phyloP scores from a whole-genome alignment of 2,329 filamentous ascomycete species.

The Stagonosporopsis tanaceti region DNA sequence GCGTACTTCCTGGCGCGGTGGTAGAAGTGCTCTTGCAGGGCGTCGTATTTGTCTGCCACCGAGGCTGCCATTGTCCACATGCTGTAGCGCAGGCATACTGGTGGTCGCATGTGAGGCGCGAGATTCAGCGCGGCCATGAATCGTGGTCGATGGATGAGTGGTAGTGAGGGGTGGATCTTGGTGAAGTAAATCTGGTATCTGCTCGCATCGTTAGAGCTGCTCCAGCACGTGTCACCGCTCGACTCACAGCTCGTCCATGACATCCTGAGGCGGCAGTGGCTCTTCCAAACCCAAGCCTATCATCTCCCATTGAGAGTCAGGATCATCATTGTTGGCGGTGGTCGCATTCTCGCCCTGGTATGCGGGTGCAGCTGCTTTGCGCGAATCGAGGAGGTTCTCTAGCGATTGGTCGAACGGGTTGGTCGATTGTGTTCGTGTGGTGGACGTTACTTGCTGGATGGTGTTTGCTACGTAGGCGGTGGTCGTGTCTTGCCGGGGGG shows the following conservation, averaged over 20 bases:
- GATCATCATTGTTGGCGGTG: constrained; percentile 29
- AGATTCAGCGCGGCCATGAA: constrained; percentile 90
- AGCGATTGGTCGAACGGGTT: constrained; percentile 14
- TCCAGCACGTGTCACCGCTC: neutral
- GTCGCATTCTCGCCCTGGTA: constrained; percentile 27
- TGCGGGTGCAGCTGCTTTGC: constrained; percentile 29
- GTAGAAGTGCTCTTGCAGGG: constrained; percentile 88
- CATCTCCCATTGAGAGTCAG: constrained; percentile 80
- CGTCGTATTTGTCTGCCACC: constrained; percentile 79
- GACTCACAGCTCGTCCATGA: constrained; percentile 83
- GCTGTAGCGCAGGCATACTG: constrained; percentile 87
- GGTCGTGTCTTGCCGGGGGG: constrained; percentile 32
- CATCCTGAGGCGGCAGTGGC: constrained; percentile 76
- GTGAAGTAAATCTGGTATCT: constrained; percentile 89
- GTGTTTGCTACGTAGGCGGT: constrained; percentile 46
- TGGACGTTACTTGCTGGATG: constrained; percentile 34
- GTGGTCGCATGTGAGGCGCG: constrained; percentile 84
- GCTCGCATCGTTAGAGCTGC: constrained; percentile 23
- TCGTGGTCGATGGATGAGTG: constrained; percentile 88
- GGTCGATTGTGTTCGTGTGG: constrained; percentile 27
- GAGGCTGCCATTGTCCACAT: constrained; percentile 97
- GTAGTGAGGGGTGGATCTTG: constrained; percentile 83
- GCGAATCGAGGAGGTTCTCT: constrained; percentile 20
- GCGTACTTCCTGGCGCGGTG: constrained; percentile 87
- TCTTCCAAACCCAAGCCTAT: constrained; percentile 84